These are phyloP conservation scores for Lentinula novae-zelandiae DNA, from an alignment of 1,284 basidiomycete genomes.

Conservation along the genomic window DNA sequence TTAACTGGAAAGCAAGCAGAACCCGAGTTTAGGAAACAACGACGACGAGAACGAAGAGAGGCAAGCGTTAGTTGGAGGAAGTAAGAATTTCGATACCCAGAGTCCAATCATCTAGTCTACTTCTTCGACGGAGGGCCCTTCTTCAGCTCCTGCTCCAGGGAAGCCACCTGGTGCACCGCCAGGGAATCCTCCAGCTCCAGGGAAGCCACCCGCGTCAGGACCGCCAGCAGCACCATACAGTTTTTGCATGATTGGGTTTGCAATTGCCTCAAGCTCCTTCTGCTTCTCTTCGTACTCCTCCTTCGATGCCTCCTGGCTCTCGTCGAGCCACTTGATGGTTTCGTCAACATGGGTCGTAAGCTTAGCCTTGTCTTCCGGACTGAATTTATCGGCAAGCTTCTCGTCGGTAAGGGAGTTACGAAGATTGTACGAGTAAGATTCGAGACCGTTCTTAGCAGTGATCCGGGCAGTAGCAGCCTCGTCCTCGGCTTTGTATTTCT, in stretches of 20 bases:
- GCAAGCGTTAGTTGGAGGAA: background rate
- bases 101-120: conserved; percentile 54
- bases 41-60: background rate
- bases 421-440: conserved; percentile 96
- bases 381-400: conserved; percentile 87
- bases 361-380: conserved; percentile 83
- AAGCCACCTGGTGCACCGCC: conserved; percentile 35
- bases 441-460: conserved; percentile 82
- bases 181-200: conserved; percentile 43
- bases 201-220: conserved; percentile 48
- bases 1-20: background rate
- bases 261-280: conserved; percentile 90
- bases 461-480: conserved; percentile 83
- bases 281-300: conserved; percentile 96
- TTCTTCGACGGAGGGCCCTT: conserved; percentile 87
- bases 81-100: background rate
- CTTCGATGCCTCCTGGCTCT: conserved; percentile 86
- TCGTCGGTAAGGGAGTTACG: conserved; percentile 87
- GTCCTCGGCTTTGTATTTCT: conserved; percentile 82
- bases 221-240: conserved; percentile 75
- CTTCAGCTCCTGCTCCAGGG: conserved; percentile 48
- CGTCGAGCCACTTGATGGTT: conserved; percentile 87
- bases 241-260: conserved; percentile 95
- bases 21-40: background rate
- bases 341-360: conserved; percentile 85